Percentiles rank a stretch among this genome's conserved stretches.
Conservation (phyloP, 73 alveolate species). For the Diophrys sp. region DNA sequence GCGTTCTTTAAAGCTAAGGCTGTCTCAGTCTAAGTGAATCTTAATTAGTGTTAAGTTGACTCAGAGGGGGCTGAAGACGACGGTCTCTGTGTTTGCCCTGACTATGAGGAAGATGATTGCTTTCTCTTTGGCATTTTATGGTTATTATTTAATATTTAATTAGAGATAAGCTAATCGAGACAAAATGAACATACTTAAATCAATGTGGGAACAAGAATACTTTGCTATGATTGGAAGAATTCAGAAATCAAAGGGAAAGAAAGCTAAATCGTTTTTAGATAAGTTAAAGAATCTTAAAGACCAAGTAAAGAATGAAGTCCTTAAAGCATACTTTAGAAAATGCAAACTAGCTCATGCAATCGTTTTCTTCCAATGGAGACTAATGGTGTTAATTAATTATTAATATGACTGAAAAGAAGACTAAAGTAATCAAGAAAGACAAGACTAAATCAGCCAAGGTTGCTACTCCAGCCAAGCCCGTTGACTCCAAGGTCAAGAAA, state of each 20-base stretch:
- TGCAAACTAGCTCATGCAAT: constrained; percentile 5
- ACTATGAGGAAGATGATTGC: neutral
- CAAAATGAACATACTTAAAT: neutral
- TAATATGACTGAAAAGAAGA: too few relatives aligned
- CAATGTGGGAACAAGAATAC: neutral
- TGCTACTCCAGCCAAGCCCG: too few relatives aligned
- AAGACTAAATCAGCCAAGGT: too few relatives aligned
- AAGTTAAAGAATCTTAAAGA: neutral
- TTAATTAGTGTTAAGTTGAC: neutral
- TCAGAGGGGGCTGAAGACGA: neutral
- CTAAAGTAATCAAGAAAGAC: too few relatives aligned
- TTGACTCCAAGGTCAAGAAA: too few relatives aligned
- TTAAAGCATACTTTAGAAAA: neutral
- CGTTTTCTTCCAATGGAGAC: constrained; percentile 12
- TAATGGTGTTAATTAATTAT: too few relatives aligned
- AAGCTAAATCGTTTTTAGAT: neutral
- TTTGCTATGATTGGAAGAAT: neutral
- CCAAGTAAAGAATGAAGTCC: neutral
- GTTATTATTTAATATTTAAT: neutral
- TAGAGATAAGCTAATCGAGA: neutral
- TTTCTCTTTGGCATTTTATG: neutral
- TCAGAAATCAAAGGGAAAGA: neutral
- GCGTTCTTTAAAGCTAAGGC: constrained; percentile 38
- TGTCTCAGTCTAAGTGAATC: neutral
- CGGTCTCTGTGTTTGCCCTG: neutral